Conservation (phyloP, 2,329 filamentous ascomycete species). For the Alternaria sp. region DNA sequence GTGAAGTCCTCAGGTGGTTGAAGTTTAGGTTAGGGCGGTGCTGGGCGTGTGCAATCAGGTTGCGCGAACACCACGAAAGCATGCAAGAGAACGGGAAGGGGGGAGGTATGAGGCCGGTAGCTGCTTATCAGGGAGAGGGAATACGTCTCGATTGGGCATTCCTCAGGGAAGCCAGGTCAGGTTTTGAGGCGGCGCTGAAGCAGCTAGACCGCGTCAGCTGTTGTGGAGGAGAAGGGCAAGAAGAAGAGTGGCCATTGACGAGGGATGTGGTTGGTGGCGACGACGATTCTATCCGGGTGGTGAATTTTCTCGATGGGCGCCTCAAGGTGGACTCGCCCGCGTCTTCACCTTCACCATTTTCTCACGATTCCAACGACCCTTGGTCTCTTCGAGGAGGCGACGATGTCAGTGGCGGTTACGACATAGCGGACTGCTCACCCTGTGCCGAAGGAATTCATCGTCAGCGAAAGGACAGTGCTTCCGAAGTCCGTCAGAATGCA, state of each 20-base stretch:
- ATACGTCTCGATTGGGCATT: not conserved
- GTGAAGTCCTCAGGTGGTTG: not conserved
- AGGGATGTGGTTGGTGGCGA: not conserved
- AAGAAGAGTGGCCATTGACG: not conserved
- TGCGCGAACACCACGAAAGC: not conserved
- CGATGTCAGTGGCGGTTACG: not conserved
- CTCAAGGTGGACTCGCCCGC: not conserved
- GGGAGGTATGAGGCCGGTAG: not conserved
- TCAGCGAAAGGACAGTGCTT: constrained; percentile 9
- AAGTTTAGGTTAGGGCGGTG: constrained; percentile 16
- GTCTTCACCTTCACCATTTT: not conserved
- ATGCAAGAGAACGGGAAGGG: not conserved
- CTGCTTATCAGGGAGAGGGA: constrained; percentile 5
- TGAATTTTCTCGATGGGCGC: constrained; percentile 4
- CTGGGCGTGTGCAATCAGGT: constrained; percentile 8
- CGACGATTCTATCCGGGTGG: constrained; percentile 5
- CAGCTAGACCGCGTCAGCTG: not conserved
- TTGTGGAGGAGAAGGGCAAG: not conserved
- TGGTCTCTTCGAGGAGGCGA: not conserved
- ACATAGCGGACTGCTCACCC: not conserved
- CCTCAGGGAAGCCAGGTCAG: not conserved
- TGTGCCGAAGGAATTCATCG: not conserved
- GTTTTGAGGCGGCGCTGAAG: constrained; percentile 4
- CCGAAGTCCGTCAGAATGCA: not conserved
- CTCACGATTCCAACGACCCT: not conserved